Conservation (phyloP, 768 basidiomycete species). For the Auricularia sp. region DNA sequence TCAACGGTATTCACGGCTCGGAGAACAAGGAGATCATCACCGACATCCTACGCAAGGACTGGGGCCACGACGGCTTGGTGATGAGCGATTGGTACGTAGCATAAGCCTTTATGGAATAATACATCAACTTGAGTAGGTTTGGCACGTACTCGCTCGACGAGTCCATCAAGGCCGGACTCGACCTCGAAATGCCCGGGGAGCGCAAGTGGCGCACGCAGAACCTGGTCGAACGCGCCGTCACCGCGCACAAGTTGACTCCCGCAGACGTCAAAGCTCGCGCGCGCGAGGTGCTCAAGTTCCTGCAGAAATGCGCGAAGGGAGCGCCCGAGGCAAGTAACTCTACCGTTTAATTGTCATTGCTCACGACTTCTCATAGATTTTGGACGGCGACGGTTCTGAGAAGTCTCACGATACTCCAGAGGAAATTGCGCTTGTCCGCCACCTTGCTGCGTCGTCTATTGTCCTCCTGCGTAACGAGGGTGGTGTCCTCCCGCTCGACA, state of each 20-base stretch:
- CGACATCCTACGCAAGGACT: constrained; percentile 51
- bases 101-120: neutral
- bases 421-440: constrained; percentile 47
- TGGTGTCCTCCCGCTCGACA: constrained; percentile 40
- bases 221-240: constrained; percentile 30
- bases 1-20: constrained; percentile 50
- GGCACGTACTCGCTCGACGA: constrained; percentile 34
- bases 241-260: constrained; percentile 34
- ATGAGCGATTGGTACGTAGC: constrained; percentile 49
- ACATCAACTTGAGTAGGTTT: constrained; percentile 18
- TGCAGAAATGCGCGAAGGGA: constrained; percentile 52
- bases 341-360: neutral
- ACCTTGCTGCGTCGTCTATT: constrained; percentile 49
- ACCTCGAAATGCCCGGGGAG: constrained; percentile 53
- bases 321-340: constrained; percentile 57
- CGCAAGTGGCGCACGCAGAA: constrained; percentile 29
- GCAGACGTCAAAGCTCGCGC: constrained; percentile 18
- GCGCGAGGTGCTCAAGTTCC: constrained; percentile 38
- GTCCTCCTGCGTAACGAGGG: constrained; percentile 57
- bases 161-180: constrained; percentile 49
- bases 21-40: constrained; percentile 41
- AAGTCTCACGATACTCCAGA: constrained; percentile 46
- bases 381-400: constrained; percentile 51
- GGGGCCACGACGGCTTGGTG: constrained; percentile 48
- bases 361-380: neutral